Conservation (phyloP, 305 asterid species). For the Solanum hybrid region DNA sequence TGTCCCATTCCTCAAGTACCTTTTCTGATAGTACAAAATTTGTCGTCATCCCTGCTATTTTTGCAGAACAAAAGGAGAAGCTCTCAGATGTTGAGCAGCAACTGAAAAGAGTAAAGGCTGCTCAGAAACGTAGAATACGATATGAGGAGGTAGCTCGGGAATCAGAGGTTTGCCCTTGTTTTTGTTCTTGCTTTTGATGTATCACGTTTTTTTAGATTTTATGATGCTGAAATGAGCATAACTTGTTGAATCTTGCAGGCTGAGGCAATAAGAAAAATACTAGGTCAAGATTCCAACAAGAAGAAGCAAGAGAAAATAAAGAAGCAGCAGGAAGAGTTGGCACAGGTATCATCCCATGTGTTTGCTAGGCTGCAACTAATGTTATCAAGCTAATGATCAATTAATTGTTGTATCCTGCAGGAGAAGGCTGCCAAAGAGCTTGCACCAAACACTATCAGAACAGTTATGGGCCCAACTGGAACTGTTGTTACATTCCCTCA, state of each 20-base stretch:
- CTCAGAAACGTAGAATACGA: constrained; percentile 74
- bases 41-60: neutral
- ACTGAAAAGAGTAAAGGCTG: constrained; percentile 77
- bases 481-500: constrained; percentile 69
- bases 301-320: constrained; percentile 69
- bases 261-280: constrained; percentile 83
- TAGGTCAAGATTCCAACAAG: constrained; percentile 82
- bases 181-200: neutral
- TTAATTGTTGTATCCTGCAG: constrained; percentile 17
- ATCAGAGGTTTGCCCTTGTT: constrained; percentile 49
- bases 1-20: neutral
- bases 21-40: neutral
- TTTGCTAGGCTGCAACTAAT: neutral
- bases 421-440: constrained; percentile 63
- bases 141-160: constrained; percentile 88
- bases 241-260: constrained; percentile 36
- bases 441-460: constrained; percentile 58
- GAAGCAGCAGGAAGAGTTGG: constrained; percentile 81
- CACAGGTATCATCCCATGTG: constrained; percentile 44
- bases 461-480: constrained; percentile 70
- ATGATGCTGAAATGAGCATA: constrained; percentile 9
- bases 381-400: neutral
- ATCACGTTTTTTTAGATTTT: neutral
- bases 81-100: constrained; percentile 85
- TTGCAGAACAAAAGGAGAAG: constrained; percentile 73